Percentiles rank a stretch among this genome's conserved stretches.
Conservation (phyloP, 108 stramenopile genomes). For the Mayamaea pseudoterrestris region DNA sequence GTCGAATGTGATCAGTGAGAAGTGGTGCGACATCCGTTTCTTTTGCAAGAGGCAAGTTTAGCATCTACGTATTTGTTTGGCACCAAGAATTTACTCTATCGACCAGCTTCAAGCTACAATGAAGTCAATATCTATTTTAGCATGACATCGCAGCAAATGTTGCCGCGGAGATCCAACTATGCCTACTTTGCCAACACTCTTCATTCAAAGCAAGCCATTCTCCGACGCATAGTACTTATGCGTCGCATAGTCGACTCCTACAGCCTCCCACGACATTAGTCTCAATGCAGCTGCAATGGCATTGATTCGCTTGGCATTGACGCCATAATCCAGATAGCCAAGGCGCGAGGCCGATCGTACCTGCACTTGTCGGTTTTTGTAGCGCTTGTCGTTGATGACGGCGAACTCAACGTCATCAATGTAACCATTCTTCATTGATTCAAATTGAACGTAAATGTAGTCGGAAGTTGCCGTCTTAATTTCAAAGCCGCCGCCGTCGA, state of each 20-base stretch:
- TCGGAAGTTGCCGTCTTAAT: conserved; percentile 50
- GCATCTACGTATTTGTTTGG: too few relatives aligned
- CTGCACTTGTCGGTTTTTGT: conserved; percentile 31
- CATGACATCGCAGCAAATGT: too few relatives aligned
- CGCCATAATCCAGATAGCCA: conserved; percentile 75
- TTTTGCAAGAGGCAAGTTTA: too few relatives aligned
- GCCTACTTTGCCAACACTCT: too few relatives aligned
- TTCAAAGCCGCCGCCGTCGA: conserved; percentile 84
- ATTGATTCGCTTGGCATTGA: conserved; percentile 76
- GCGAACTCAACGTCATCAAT: conserved; percentile 70
- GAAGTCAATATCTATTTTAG: too few relatives aligned
- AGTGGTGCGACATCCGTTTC: too few relatives aligned
- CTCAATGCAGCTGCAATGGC: conserved; percentile 48
- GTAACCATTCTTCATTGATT: conserved; percentile 71
- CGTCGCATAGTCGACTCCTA: conserved; percentile 48
- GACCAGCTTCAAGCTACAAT: too few relatives aligned
- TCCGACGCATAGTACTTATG: conserved; percentile 57
- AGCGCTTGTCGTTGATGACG: conserved; percentile 16
- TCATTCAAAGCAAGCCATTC: too few relatives aligned
- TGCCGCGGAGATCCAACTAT: too few relatives aligned
- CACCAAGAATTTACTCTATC: too few relatives aligned
- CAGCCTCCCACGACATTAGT: conserved; percentile 64
- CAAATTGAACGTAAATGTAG: conserved; percentile 74
- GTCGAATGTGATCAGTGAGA: too few relatives aligned
- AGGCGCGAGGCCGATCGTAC: conserved; percentile 60